Evolutionary conservation across 306 rosid genomes (phyloP).

Genomic region (Begonia fuchsioides): DNA sequence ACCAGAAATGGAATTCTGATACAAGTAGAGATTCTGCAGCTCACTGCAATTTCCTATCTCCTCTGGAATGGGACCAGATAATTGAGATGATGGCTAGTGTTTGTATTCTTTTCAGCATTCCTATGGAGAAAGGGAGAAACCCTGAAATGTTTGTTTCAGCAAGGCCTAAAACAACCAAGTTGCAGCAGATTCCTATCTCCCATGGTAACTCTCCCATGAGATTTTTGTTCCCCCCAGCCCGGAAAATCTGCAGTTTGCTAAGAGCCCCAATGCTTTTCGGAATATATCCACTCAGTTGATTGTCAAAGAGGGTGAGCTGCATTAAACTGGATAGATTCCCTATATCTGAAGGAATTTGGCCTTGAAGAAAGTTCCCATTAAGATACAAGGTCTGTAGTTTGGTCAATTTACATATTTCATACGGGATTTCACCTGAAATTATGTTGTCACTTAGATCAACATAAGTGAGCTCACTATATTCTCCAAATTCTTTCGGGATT

Average conservation of each 20-base stretch:
- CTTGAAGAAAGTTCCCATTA: slow-evolving; percentile 48
- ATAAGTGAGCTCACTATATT: slow-evolving; percentile 18
- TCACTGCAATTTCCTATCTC: slow-evolving; percentile 59
- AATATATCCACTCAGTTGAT: slow-evolving; percentile 47
- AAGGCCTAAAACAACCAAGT: slow-evolving; percentile 49
- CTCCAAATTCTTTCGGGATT: slow-evolving; percentile 48
- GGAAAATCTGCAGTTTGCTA: slow-evolving; percentile 35
- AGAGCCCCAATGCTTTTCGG: slow-evolving; percentile 57
- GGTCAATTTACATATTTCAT: slow-evolving; percentile 28
- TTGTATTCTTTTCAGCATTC: slow-evolving; percentile 52
- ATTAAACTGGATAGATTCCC: slow-evolving; percentile 49
- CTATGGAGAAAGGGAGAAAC: slow-evolving; percentile 49
- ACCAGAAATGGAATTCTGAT: slow-evolving; percentile 64
- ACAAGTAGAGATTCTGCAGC: slow-evolving; percentile 50
- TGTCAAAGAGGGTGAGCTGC: slow-evolving; percentile 42
- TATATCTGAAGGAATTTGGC: slow-evolving; percentile 45
- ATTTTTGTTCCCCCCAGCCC: slow-evolving; percentile 90
- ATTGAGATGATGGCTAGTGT: slow-evolving; percentile 56
- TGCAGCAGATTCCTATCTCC: slow-evolving; percentile 64
- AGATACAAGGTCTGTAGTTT: slow-evolving; percentile 46
- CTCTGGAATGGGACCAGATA: slow-evolving; percentile 62
- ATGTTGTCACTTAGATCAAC: slow-evolving; percentile 69
- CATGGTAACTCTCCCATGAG: slow-evolving; percentile 48
- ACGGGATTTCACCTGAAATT: slow-evolving; percentile 58
- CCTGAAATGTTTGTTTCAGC: slow-evolving; percentile 87